Percentiles rank a stretch among this genome's conserved stretches.
Evolutionary conservation across 192 early-diverging fungal genomes (phyloP).

Genomic region (Coemansia guatemalensis): DNA sequence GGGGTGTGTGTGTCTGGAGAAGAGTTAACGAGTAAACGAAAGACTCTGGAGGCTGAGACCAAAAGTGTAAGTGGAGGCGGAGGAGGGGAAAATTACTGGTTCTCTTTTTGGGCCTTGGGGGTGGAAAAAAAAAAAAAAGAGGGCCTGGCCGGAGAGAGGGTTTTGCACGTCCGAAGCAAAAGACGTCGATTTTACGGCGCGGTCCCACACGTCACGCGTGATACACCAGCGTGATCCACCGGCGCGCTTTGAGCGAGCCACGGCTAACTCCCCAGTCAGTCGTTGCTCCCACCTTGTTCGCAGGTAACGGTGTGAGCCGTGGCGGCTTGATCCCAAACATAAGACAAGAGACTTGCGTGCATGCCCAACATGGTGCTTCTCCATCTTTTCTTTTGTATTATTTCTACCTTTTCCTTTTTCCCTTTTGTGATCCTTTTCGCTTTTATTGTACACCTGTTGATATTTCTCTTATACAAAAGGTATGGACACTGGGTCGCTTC

Average conservation of each 20-base stretch:
- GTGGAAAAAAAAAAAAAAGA: neutral
- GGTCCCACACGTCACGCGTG: constrained; percentile 2
- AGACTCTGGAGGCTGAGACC: neutral
- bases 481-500: neutral
- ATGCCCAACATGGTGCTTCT: neutral
- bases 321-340: neutral
- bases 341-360: neutral
- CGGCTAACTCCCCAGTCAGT: too few species aligned
- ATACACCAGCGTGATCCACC: neutral
- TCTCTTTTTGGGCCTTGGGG: neutral
- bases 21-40: neutral
- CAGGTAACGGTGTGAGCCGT: neutral
- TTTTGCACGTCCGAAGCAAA: neutral
- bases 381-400: neutral
- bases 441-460: too few species aligned
- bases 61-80: neutral
- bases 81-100: neutral
- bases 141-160: neutral
- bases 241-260: too few species aligned
- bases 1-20: neutral
- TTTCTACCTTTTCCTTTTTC: neutral
- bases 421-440: neutral
- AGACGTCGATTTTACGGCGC: neutral
- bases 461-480: too few species aligned
- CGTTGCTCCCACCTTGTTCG: neutral